These are phyloP conservation scores for Scedosporium minutisporum DNA, from an alignment of 2,329 filamentous ascomycete species.

Conservation along the genomic window DNA sequence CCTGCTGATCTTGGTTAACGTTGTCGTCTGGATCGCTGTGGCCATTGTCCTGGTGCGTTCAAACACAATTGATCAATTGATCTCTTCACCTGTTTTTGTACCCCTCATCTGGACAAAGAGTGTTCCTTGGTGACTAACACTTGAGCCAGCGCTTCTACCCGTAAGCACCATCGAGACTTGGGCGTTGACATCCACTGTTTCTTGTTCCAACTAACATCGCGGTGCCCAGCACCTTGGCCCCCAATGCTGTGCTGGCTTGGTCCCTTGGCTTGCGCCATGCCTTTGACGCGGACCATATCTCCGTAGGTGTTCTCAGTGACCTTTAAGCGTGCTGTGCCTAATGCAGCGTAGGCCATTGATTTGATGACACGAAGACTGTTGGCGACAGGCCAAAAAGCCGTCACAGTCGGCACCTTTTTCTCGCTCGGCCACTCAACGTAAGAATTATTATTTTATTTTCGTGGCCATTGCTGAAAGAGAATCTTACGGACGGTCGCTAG, in stretches of 20 bases:
- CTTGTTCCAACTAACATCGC: not conserved
- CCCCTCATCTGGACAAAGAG: not conserved
- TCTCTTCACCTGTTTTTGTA: not conserved
- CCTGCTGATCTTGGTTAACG: not conserved
- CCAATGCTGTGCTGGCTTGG: slow-evolving; percentile 75
- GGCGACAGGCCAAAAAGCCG: slow-evolving; percentile 58
- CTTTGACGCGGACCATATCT: slow-evolving; percentile 80
- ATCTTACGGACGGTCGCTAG: too few species aligned
- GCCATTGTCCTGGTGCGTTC: not conserved
- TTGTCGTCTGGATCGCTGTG: not conserved
- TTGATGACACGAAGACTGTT: slow-evolving; percentile 86
- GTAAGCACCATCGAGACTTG: not conserved
- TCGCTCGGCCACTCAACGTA: slow-evolving; percentile 60
- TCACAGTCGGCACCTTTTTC: slow-evolving; percentile 86
- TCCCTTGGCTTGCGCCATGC: slow-evolving; percentile 85
- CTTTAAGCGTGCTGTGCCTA: not conserved
- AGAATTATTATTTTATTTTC: not conserved
- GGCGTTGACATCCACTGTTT: too few species aligned
- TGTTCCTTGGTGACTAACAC: not conserved
- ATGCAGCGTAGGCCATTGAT: slow-evolving; percentile 53
- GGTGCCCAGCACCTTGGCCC: slow-evolving; percentile 18
- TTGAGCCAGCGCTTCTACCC: not conserved
- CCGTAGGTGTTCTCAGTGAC: slow-evolving; percentile 23
- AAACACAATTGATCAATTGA: not conserved
- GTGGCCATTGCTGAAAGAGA: not conserved